Evolutionary conservation across 345 rosid species (phyloP), one percentile per base, ranked within the genome.

Genomic region (Mercurialis annua): DNA sequence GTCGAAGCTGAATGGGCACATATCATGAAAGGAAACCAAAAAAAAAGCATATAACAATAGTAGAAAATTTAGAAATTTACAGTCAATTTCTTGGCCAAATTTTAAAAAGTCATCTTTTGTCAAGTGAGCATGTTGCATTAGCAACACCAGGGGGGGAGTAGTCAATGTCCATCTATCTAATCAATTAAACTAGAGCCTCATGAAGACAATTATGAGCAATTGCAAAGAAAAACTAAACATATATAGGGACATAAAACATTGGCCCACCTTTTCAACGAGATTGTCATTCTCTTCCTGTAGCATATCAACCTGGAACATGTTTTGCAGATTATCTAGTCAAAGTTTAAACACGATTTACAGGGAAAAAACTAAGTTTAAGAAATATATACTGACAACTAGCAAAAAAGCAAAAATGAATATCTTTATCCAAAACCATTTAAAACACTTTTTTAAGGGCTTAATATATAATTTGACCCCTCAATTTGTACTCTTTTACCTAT

Each of bases 301-400:
- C 69, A 66, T 71, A 49, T 66, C 89, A 78, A 86, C 80, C 96
- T 92, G 94, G 74, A 80, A 78, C 54, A 72, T 69, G 67, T 59
- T 48, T 36, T 14, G 60, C 29, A 70, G 38, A 30, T 54, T 23
- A 54, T 78, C 21, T 18, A 27, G 6, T 2, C 29, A 23, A 55
- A 14, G 26, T n/a, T 53, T 31, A 65, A 30, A 50, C 52, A 34
- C 23, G 26, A 30, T 64, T 58, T 54, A 40, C 47, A 30, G n/a
- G 9, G 10, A 59, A 61, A 38, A 66, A 59, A 55, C 33, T 27
- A 23, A 55, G 29, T 20, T 26, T 14, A 33, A 61, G 33, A 53
- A 15, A 1, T 57, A n/a, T 34, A 66, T 43, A 8, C 55, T 5
- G n/a, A 7, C 33, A 56, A 67, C 62, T 66, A 23, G 42, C n/a